These are phyloP conservation scores for Aeschynomene evenia DNA, from an alignment of 306 rosid genomes.

Conservation along the genomic window DNA sequence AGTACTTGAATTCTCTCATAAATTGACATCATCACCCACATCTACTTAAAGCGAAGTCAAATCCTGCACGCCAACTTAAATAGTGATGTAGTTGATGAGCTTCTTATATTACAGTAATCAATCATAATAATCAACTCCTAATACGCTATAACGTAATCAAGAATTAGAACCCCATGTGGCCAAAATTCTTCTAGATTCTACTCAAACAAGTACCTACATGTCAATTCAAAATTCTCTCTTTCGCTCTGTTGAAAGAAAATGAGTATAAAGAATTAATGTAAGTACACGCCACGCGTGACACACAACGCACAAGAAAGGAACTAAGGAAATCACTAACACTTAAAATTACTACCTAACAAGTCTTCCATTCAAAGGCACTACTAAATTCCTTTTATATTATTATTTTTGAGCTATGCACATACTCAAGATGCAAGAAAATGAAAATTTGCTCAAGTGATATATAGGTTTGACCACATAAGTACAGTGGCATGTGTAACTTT, in stretches of 20 bases:
- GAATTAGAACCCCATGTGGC: neutral
- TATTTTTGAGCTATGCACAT: slow-evolving; percentile 40
- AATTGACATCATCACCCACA: neutral
- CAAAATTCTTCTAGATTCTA: neutral
- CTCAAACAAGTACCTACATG: neutral
- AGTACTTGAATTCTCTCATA: neutral
- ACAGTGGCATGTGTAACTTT: slow-evolving; percentile 44
- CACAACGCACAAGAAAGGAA: slow-evolving; percentile 15
- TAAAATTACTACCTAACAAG: slow-evolving; percentile 8
- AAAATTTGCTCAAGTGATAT: slow-evolving; percentile 39
- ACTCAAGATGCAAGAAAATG: slow-evolving; percentile 37
- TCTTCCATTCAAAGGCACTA: slow-evolving; percentile 30
- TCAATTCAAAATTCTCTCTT: neutral
- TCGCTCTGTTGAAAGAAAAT: slow-evolving; percentile 3
- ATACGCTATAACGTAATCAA: neutral
- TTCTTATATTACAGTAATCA: neutral
- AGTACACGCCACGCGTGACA: slow-evolving; percentile 7
- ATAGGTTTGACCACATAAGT: slow-evolving; percentile 38
- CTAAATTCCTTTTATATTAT: slow-evolving; percentile 7
- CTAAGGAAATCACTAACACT: slow-evolving; percentile 1
- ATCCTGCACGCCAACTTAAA: neutral
- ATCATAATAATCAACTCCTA: neutral
- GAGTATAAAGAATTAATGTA: neutral
- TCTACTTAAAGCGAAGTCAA: neutral
- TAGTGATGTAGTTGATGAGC: neutral